phyloP scores from a whole-genome alignment of 208 protist genomes.

The Crithidia mellificae region DNA sequence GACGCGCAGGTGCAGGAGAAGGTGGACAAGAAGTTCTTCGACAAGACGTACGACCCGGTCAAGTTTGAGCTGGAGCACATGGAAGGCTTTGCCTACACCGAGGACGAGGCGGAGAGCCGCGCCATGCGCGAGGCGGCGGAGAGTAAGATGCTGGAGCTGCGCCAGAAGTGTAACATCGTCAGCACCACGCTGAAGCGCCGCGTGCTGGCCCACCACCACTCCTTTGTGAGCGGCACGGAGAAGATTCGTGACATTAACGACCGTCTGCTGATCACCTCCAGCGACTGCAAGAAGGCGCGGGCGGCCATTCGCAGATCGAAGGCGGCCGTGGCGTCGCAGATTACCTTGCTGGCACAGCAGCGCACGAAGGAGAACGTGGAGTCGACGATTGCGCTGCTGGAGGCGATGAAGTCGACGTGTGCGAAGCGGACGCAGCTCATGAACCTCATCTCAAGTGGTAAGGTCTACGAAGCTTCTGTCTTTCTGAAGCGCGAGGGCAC shows the following conservation, averaged over 20 bases:
- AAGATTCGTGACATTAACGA: constrained; percentile 78
- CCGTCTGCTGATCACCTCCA: constrained; percentile 74
- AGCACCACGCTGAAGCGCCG: constrained; percentile 84
- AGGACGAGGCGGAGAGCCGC: constrained; percentile 48
- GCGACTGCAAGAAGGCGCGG: constrained; percentile 81
- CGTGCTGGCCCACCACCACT: constrained; percentile 68
- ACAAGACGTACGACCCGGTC: constrained; percentile 74
- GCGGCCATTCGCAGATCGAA: constrained; percentile 67
- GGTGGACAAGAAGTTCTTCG: constrained; percentile 88
- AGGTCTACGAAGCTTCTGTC: constrained; percentile 61
- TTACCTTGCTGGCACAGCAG: constrained; percentile 59
- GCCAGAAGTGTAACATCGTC: constrained; percentile 71
- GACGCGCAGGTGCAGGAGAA: constrained; percentile 83
- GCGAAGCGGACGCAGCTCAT: constrained; percentile 64
- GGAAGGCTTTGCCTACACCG: constrained; percentile 51
- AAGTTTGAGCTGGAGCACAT: constrained; percentile 72
- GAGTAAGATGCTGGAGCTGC: constrained; percentile 53
- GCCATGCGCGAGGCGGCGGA: constrained; percentile 67
- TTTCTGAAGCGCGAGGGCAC: constrained; percentile 52
- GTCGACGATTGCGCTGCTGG: constrained; percentile 50
- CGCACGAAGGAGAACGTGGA: constrained; percentile 56
- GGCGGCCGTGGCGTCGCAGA: constrained; percentile 47
- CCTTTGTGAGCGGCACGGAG: constrained; percentile 76
- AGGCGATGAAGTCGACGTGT: constrained; percentile 61
- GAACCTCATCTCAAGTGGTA: constrained; percentile 63